Percentiles rank a stretch among this genome's conserved stretches.
Evolutionary conservation across 495 filamentous ascomycete genomes (phyloP).

Genomic region (Aspergillus coremiiformis): DNA sequence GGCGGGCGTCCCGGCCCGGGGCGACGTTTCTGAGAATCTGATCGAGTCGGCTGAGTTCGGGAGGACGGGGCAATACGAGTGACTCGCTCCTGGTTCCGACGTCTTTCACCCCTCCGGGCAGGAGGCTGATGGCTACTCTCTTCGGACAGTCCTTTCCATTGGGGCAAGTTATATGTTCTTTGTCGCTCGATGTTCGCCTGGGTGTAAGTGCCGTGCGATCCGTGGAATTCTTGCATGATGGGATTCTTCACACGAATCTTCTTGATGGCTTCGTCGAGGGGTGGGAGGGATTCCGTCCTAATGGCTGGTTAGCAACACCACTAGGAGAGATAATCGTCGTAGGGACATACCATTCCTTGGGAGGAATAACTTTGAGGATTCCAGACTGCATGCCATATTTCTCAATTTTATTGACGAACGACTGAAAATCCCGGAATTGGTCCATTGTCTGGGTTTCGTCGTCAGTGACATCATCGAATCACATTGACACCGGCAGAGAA

Average conservation of each 20-base stretch:
- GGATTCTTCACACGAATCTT: constrained; percentile 90
- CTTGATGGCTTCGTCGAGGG: constrained; percentile 79
- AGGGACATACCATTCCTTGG: constrained; percentile 74
- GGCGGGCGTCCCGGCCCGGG: constrained; percentile 45
- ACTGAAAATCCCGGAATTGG: constrained; percentile 86
- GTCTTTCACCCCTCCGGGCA: constrained; percentile 83
- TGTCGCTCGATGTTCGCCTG: constrained; percentile 95
- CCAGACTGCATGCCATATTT: constrained; percentile 95
- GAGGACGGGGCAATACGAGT: constrained; percentile 33
- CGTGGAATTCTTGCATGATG: constrained; percentile 96
- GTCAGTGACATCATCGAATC: constrained; percentile 12
- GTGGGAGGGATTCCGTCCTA: constrained; percentile 64
- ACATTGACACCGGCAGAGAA: not conserved
- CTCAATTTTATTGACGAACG: constrained; percentile 81
- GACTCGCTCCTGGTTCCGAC: constrained; percentile 62
- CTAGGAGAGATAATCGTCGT: not conserved
- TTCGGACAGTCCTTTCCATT: constrained; percentile 87
- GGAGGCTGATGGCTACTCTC: constrained; percentile 94
- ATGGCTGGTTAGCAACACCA: not conserved
- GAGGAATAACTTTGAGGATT: constrained; percentile 92
- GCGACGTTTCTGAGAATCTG: constrained; percentile 38
- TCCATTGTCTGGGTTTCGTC: constrained; percentile 59
- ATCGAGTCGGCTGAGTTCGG: constrained; percentile 24
- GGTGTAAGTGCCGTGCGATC: constrained; percentile 84
- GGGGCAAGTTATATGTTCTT: constrained; percentile 89